Evolutionary conservation across 2,329 filamentous ascomycete species (phyloP).

Genomic region (Aphanocladium album): DNA sequence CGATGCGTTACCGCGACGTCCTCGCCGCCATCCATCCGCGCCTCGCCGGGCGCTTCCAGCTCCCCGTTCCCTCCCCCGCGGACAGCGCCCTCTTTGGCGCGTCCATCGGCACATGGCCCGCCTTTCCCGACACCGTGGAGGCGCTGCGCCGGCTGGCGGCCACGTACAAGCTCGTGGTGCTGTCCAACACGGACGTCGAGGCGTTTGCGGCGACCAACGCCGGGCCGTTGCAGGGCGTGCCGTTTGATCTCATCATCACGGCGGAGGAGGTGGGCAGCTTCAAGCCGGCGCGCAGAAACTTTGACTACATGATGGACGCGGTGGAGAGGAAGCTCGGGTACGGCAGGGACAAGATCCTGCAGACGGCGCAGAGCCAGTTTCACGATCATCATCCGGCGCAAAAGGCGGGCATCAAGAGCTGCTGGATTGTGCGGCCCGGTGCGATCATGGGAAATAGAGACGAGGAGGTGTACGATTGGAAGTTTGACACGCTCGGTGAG

Average conservation of each 20-base stretch:
- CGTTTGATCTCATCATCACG: constrained; percentile 59
- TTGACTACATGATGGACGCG: constrained; percentile 56
- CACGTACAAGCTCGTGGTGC: constrained; percentile 53
- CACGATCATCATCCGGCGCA: constrained; percentile 65
- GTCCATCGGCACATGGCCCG: constrained; percentile 49
- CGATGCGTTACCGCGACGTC: constrained; percentile 54
- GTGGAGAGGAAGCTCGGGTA: constrained; percentile 52
- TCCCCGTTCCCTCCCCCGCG: constrained; percentile 29
- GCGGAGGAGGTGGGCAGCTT: constrained; percentile 68
- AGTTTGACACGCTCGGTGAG: constrained; percentile 50
- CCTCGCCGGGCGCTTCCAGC: constrained; percentile 39
- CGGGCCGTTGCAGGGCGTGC: constrained; percentile 42
- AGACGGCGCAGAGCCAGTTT: constrained; percentile 64
- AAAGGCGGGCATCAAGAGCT: constrained; percentile 49
- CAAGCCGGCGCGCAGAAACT: constrained; percentile 63
- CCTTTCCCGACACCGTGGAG: constrained; percentile 55
- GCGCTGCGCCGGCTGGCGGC: constrained; percentile 44
- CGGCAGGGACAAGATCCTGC: constrained; percentile 50
- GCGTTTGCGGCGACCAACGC: constrained; percentile 43
- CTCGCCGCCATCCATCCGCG: constrained; percentile 44
- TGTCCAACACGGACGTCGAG: constrained; percentile 52
- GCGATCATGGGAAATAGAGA: constrained; percentile 39
- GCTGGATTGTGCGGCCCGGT: constrained; percentile 55
- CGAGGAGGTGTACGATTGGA: constrained; percentile 43
- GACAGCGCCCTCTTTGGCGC: constrained; percentile 46